Base-by-base conservation (phyloP, 1,284 basidiomycete species). In the Pseudozyma sp. region DNA sequence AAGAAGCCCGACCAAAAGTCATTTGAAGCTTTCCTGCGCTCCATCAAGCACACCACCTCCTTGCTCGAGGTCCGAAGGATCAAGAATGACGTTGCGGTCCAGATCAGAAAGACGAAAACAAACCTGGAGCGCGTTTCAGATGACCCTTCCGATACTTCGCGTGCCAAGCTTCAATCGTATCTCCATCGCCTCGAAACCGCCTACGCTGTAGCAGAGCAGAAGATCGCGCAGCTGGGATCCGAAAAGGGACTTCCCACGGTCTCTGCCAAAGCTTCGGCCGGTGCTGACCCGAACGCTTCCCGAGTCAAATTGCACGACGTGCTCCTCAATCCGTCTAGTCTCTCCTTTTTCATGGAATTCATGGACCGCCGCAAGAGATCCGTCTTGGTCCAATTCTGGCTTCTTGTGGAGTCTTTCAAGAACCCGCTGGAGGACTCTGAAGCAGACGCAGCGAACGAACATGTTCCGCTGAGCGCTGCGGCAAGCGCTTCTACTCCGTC, bases 261-360 rank as follows among this genome's bases (percentile, higher is more conserved):
- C 40, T 55, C 62, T 3, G 59, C 59, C 42, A 72, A 69, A 48
- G 67, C 56, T 3, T 73, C 70, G 4, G 58, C 74, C 3, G 67
- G 70, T 17, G 64, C 68, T 8, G 68, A 71, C 29, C 73, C 68
- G 7, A 67, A 68, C 44, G 54, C 61, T n/a, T 66, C 67, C 29
- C 63, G 71, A 5, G 66, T 64, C 45, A 68, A 58, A 40, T 51
- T 80, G 5, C 55, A 59, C 39, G 90, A 93, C 50, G 88, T 97
- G 44, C 89, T 98, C 0, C 87, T 90, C 37, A 94, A 94, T 75
- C 93, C 94, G 0, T 92, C 90, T 33, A 93, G 94, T 0, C 88
- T 98, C 0, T 94, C 92, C 2, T 96, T 96, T 83, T 94, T 96
- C 86, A 95, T 97, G 90, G 96, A 99, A 85, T 96, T 93, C 81